Evolutionary conservation across 306 rosid genomes (phyloP).

Genomic region (Cucumis sativus): Cucumber_9930_V3 NC_026660.2:23230501-23231000

Average conservation of each 20-base stretch:
- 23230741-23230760: too few relatives aligned
- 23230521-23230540: neutral
- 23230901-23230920: neutral
- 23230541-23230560: neutral
- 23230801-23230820: neutral
- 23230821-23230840: neutral
- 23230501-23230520: neutral
- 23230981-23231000: too few relatives aligned
- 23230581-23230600: neutral
- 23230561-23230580: neutral
- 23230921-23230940: too few relatives aligned
- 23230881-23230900: neutral
- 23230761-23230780: neutral
- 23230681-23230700: neutral
- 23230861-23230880: neutral
- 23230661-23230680: neutral
- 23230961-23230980: too few relatives aligned
- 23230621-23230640: too few relatives aligned
- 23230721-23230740: neutral
- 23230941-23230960: too few relatives aligned
- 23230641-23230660: too few relatives aligned
- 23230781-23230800: neutral
- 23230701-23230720: neutral
- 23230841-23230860: neutral
- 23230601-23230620: too few relatives aligned